phyloP scores from a whole-genome alignment of 192 early-diverging fungal genomes.

The Mortierella antarctica region DNA sequence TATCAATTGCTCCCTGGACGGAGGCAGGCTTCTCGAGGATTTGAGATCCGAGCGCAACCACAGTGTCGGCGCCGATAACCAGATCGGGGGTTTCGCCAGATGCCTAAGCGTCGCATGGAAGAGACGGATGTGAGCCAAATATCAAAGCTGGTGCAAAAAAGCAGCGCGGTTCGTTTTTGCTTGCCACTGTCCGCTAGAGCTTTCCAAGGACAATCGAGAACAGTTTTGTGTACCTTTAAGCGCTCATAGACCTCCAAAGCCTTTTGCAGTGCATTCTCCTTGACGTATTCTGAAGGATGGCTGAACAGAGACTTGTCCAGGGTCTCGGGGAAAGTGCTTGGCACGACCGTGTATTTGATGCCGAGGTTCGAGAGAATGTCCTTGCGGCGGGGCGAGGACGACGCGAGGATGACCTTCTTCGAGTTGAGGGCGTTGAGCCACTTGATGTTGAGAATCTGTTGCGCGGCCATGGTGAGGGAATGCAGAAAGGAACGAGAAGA shows the following conservation, averaged over 20 bases:
- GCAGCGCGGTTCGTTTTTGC: not conserved
- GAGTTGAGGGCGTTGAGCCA: slow-evolving; percentile 51
- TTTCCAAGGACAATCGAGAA: not conserved
- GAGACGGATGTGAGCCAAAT: slow-evolving; percentile 7
- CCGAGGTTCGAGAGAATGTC: slow-evolving; percentile 75
- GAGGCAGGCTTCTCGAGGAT: slow-evolving; percentile 89
- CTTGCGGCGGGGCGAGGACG: slow-evolving; percentile 82
- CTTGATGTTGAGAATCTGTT: slow-evolving; percentile 36
- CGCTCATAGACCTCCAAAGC: slow-evolving; percentile 73
- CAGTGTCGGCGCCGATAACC: slow-evolving; percentile 88
- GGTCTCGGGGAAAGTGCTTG: slow-evolving; percentile 83
- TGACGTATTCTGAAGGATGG: slow-evolving; percentile 73
- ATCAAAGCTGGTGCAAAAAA: not conserved
- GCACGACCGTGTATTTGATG: slow-evolving; percentile 69
- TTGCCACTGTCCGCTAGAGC: not conserved
- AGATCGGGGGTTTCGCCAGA: slow-evolving; percentile 61
- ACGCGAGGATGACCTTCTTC: slow-evolving; percentile 78
- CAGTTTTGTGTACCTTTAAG: slow-evolving; percentile 48
- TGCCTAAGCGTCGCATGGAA: not conserved
- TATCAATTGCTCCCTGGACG: slow-evolving; percentile 66
- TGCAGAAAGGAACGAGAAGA: not conserved
- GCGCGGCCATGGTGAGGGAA: slow-evolving; percentile 16
- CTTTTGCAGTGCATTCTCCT: slow-evolving; percentile 77
- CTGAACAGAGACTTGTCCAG: slow-evolving; percentile 74
- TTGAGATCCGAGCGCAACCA: slow-evolving; percentile 68